Base-by-base conservation (phyloP, 352 stramenopile genomes). In the Phytophthora sp. region DNA sequence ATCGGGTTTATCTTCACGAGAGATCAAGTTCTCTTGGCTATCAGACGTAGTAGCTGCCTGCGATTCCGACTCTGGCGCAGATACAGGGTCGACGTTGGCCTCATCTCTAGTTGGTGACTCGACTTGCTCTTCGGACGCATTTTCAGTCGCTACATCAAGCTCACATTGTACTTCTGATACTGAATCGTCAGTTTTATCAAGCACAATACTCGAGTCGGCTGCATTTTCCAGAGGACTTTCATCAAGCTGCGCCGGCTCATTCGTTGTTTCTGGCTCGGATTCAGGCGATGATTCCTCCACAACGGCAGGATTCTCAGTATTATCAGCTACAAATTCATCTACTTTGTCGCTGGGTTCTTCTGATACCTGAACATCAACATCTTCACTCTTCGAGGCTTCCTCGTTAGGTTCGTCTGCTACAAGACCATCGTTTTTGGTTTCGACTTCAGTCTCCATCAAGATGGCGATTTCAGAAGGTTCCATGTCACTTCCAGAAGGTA, bases 391-490 rank as follows among this genome's bases (percentile, higher is more conserved):
- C 11, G 24, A 21, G 27, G 18, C 16, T 50, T 72, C 57, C 47
- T 44, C 50, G 5, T 29, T 12, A 39, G 13, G 13, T 27, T 44
- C 50, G 5, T 29, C 7, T 33, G 13, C 11, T 27, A 39, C 16
- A 7, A 38, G n/a, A 16, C 8, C 24, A n/a, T n/a, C n/a, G n/a
- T n/a, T n/a, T n/a, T n/a, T n/a, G n/a, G n/a, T n/a, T 31, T 11
- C 27, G 15, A 15, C 7, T 20, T 26, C 33, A 36, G 29, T 12
- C n/a, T 62, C 55, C 12, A 23, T 21, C 6, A 47, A 42, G 11
- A 51, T 20, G 5, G 31, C 47, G 21, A 20, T 58, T 12, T 64
- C 54, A 44, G 45, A 23, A 63, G 18, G n/a, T n/a, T n/a, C n/a
- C n/a, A n/a, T 7, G 38, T 65, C 53, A 52, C 3, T 29, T 29